Conservation (phyloP, 2,329 filamentous ascomycete genomes). For the Beauveria rudraprayagi region DNA sequence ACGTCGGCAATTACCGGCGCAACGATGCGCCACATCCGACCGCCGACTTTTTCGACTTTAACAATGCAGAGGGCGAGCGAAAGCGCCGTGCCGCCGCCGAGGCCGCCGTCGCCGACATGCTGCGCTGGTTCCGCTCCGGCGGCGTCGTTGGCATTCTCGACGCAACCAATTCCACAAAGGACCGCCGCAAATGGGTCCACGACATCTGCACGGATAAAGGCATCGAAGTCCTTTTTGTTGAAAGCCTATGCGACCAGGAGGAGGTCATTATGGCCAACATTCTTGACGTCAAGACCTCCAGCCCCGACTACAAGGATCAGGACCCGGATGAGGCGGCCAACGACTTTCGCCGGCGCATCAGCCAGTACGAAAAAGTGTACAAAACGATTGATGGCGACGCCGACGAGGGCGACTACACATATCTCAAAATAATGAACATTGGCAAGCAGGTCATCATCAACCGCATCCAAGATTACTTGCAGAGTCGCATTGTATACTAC, state of each 20-base stretch:
- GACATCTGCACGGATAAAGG: slow-evolving; percentile 67
- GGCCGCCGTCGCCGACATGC: slow-evolving; percentile 87
- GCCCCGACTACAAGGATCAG: slow-evolving; percentile 87
- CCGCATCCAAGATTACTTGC: slow-evolving; percentile 90
- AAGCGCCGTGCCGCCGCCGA: slow-evolving; percentile 82
- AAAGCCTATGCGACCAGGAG: slow-evolving; percentile 94
- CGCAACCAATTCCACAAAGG: slow-evolving; percentile 92
- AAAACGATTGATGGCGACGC: slow-evolving; percentile 75
- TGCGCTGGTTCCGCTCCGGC: slow-evolving; percentile 75
- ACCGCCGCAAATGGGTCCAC: slow-evolving; percentile 82
- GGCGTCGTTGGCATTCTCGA: slow-evolving; percentile 91
- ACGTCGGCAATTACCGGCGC: slow-evolving; percentile 92
- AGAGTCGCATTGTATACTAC: slow-evolving; percentile 94
- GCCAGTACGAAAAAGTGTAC: slow-evolving; percentile 96
- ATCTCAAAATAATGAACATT: slow-evolving; percentile 95
- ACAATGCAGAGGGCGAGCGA: slow-evolving; percentile 83
- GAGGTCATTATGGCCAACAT: slow-evolving; percentile 98
- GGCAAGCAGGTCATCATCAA: slow-evolving; percentile 97
- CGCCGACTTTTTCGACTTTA: slow-evolving; percentile 90
- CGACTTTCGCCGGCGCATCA: slow-evolving; percentile 90
- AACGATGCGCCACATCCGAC: slow-evolving; percentile 81
- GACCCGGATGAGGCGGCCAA: slow-evolving; percentile 85
- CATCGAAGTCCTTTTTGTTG: slow-evolving; percentile 89
- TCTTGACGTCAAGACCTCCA: slow-evolving; percentile 92
- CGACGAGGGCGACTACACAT: slow-evolving; percentile 81